Base-by-base conservation (phyloP, 2,329 filamentous ascomycete species). In the Fusarium sp. region DNA sequence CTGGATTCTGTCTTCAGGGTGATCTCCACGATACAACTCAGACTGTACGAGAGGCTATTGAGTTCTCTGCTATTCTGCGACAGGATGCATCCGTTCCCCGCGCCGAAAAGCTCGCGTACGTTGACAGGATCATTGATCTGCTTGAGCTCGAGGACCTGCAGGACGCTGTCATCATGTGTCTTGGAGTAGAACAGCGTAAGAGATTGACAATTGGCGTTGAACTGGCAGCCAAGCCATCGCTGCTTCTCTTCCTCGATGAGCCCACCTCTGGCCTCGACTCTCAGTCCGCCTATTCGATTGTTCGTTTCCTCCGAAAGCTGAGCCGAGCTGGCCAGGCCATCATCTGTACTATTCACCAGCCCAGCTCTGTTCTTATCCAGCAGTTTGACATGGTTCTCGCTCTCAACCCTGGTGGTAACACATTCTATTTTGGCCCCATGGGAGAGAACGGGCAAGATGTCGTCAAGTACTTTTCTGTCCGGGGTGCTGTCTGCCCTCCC, bases 401-500 rank as follows among this genome's bases (percentile, higher is more conserved):
- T 6, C 80, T 88, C 13, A 83, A 84, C 57, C 80, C 76, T 4
- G 86, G 85, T 6, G 87, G 87, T 3, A 81, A 83, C 57, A 81
- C 82, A 5, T 83, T 84, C n/a, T 88, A 88, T 68, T 84, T 83
- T 71, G 86, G 86, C 7, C 81, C 84, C 7, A 82, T 87, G 46
- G 86, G 85, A 17, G 71, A 80, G 22, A 82, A 85, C 47, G 81
- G 82, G 3, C 61, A 78, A 22, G 79, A 79, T 0, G 74, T 87
- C 31, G 79, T 85, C 49, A 76, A 82, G 2, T 88, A 88, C 63
- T 87, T 88, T 66, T 80, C 84, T 4, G 84, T 89, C 21, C 85
- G 90, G 34, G 91, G 91, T 13, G 87, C 89, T 4, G 80, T 86
- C 33, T 92, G 91, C 60, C 90, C 91, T 4, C 87, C 89, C 0